phyloP scores from a whole-genome alignment of 257 asterid species.

The Fraxinus cuspidata region DNA sequence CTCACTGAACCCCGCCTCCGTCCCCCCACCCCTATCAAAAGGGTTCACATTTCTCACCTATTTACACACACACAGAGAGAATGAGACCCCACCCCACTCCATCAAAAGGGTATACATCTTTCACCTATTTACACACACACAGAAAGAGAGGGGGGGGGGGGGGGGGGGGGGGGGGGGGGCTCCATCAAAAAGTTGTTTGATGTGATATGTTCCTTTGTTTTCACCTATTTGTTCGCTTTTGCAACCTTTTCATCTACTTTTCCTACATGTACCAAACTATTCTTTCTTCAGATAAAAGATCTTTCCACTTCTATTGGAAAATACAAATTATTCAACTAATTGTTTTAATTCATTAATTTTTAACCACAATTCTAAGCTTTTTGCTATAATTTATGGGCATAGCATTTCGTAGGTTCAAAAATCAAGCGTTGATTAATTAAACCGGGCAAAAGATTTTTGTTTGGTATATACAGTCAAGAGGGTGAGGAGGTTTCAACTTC shows the following conservation, averaged over 20 bases:
- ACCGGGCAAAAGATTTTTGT: not conserved
- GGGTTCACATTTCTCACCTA: not conserved
- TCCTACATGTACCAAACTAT: conserved; percentile 10
- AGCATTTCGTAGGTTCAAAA: conserved; percentile 14
- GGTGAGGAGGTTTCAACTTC: not conserved
- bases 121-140: not conserved
- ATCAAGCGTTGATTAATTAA: not conserved
- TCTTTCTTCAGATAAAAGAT: conserved; percentile 12
- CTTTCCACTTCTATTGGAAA: conserved; percentile 39
- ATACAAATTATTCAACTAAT: conserved; percentile 15
- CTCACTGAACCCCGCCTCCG: not conserved
- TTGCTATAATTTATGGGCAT: not conserved
- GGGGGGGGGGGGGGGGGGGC: not conserved
- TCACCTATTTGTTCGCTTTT: conserved; percentile 26
- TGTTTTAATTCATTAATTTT: not conserved
- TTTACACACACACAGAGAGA: no score
- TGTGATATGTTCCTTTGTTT: conserved; percentile 40
- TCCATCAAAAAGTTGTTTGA: conserved; percentile 40
- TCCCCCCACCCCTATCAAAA: not conserved
- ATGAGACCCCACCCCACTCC: no score
- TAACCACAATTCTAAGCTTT: not conserved
- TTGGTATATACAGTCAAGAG: not conserved
- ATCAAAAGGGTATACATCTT: not conserved
- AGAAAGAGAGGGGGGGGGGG: not conserved
- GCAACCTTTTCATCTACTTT: conserved; percentile 25